Percentiles rank a stretch among this genome's conserved stretches.
Evolutionary conservation across 176 grass and related monocot genomes (phyloP).

Genomic region (Hordeum vulgare): DNA sequence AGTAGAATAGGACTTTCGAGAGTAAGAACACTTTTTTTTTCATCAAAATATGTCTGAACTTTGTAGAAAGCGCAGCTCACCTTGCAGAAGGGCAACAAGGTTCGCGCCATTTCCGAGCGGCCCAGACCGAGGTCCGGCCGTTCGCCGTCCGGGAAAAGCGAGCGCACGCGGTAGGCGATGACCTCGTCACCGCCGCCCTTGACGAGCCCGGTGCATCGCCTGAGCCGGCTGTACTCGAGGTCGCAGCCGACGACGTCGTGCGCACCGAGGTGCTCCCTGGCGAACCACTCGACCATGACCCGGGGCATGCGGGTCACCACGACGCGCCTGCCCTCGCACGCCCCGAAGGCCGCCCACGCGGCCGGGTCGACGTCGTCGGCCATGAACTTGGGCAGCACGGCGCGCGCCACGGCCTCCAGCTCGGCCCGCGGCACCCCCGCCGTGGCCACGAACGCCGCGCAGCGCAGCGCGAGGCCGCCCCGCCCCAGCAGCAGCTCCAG

Average conservation of each 20-base stretch:
- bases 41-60: no score
- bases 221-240: constrained; percentile 42
- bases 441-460: constrained; percentile 46
- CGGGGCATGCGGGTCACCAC: constrained; percentile 60
- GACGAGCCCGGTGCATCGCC: constrained; percentile 37
- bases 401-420: constrained; percentile 71
- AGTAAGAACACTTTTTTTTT: no score
- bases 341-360: constrained; percentile 50
- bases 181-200: neutral
- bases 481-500: constrained; percentile 9
- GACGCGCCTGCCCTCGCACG: constrained; percentile 36
- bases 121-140: constrained; percentile 46
- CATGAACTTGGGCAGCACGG: constrained; percentile 93
- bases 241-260: constrained; percentile 65
- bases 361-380: constrained; percentile 71
- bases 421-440: constrained; percentile 40
- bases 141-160: constrained; percentile 29
- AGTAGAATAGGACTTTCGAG: no score
- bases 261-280: constrained; percentile 74
- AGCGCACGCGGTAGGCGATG: neutral
- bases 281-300: constrained; percentile 74
- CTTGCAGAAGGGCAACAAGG: constrained; percentile 59
- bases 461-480: constrained; percentile 4
- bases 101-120: neutral
- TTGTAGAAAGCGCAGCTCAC: constrained; percentile 8